Base-by-base conservation (phyloP, 768 basidiomycete genomes). In the Phaeotremella skinneri region DNA sequence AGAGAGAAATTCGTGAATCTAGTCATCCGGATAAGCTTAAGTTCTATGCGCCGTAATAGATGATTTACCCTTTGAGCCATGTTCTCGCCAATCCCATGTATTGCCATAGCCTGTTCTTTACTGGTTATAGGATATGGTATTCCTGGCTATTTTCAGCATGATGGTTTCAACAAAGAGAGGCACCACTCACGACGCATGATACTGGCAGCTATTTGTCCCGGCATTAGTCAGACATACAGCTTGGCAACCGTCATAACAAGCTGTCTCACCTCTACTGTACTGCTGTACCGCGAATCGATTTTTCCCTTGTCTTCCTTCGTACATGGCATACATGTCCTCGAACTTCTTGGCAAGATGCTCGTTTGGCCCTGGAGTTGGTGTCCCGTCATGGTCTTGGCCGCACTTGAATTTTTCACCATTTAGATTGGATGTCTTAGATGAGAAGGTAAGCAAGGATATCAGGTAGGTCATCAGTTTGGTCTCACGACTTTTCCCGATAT, bases 1-100 rank as follows among this genome's bases (percentile, higher is more conserved):
- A 23, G 52, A 49, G 27, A 73, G 21, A 32, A 72, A 68, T 49
- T 76, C 75, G 49, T 70, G 67, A 37, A 76, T 72, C 70, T 74
- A 34, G 23, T 21, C 52, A 37, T 37, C 7, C 34, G 34, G 34
- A 17, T 7, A 5, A n/a, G n/a, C n/a, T n/a, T n/a, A n/a, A n/a
- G n/a, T 56, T 30, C 25, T 16, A 49, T 55, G 11, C 13, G 31
- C n/a, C 5, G 30, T n/a, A 23, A 30, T 11, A 23, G 37, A 30
- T 27, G 6, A 57, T 62, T 55, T 41, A 73, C 74, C 27, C 75
- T 51, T 21, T 73, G 55, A 1, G 70, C 69, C 5, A 76, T 52
- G 16, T 60, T 57, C 13, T 63, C 49, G 3, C 73, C 75, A 6
- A 76, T 70, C 3, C 72, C 71, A 34, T 68, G 69, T 17, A 76